Evolutionary conservation across 495 filamentous ascomycete species (phyloP).

Genomic region (Aspergillus funiculosus): DNA sequence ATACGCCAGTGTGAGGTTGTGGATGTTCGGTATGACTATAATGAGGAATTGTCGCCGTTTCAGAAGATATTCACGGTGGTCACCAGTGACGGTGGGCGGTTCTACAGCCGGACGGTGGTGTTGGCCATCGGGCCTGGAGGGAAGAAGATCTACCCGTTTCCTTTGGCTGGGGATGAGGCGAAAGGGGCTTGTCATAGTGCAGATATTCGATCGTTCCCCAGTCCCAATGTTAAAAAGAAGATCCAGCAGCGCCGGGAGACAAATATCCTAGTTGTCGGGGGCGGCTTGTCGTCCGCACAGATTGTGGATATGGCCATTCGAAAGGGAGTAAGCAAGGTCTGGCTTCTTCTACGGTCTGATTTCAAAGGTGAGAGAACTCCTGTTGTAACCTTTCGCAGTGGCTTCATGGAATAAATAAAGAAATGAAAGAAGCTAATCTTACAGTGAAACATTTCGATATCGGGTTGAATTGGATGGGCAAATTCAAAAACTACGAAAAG

Average conservation of each 20-base stretch:
- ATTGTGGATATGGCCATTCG: conserved; percentile 51
- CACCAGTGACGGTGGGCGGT: conserved; percentile 40
- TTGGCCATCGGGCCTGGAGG: conserved; percentile 53
- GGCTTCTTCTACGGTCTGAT: conserved; percentile 53
- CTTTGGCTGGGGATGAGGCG: conserved; percentile 32
- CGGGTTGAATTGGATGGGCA: conserved; percentile 58
- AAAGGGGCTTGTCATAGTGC: conserved; percentile 51
- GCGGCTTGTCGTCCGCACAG: conserved; percentile 57
- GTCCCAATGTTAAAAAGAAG: conserved; percentile 37
- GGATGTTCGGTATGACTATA: conserved; percentile 46
- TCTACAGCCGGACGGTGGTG: conserved; percentile 48
- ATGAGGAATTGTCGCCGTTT: conserved; percentile 21
- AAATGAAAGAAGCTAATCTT: not conserved
- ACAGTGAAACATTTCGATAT: conserved; percentile 60
- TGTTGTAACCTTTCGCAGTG: not conserved
- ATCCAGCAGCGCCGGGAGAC: conserved; percentile 42
- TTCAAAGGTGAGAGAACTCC: conserved; percentile 48
- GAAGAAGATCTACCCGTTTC: conserved; percentile 46
- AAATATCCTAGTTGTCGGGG: conserved; percentile 54
- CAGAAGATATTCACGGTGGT: conserved; percentile 48
- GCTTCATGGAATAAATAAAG: not conserved
- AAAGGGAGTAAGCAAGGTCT: conserved; percentile 49
- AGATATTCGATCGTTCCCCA: conserved; percentile 48
- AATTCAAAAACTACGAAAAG: conserved; percentile 59
- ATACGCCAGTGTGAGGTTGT: conserved; percentile 45